Base-by-base conservation (phyloP, 306 rosid genomes). In the Astragalus glycyphyllos region DNA sequence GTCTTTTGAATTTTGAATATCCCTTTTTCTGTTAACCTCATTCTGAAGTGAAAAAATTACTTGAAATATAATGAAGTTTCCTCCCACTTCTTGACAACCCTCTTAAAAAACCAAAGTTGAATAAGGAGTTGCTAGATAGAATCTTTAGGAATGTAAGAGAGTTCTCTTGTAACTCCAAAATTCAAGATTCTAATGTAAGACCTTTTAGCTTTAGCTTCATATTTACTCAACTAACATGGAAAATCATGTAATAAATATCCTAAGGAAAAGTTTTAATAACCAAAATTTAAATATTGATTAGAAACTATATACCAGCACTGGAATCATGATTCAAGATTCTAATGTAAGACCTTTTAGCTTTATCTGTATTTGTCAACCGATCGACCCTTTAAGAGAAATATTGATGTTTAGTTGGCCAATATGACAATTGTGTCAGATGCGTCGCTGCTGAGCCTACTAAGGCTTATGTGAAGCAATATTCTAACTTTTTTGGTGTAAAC, bases 11-110 rank as follows among this genome's bases (percentile, higher is more conserved):
- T 26, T 32, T 58, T 35, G 15, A 61, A 11, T 15, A 37, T 61
- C 8, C 16, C 50, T 11, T 45, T 73, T 63, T 29, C 29, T 51
- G 71, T 59, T 40, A 23, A 40, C 50, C 5, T 13, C 1, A 59
- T 59, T 38, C 54, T 49, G 41, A 63, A 48, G 12, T 37, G 61
- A 5, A 20, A 46, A 58, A 71, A 47, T 35, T 32, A 58, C 44
- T 31, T 35, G 44, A 37, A 10, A 37, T 2, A 23, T 15, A 32
- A 11, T 61, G 15, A 8, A 35, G 13, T 49, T 38, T 20, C 11
- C 3, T 5, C 68, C 31, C 4, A 26, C 31, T 26, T 3, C 47
- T 15, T 20, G 37, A 34, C 35, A 34, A 46, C 40, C 40, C 40
- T 35, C 40, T 35, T 35, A 35, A 26, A 26, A 20, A 34, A 4